A percentile compares a stretch with the other conserved stretches of the same genome.
These are phyloP conservation scores for Endocalyx cinctus DNA, from an alignment of 2,329 filamentous ascomycete genomes.

Conservation along the genomic window DNA sequence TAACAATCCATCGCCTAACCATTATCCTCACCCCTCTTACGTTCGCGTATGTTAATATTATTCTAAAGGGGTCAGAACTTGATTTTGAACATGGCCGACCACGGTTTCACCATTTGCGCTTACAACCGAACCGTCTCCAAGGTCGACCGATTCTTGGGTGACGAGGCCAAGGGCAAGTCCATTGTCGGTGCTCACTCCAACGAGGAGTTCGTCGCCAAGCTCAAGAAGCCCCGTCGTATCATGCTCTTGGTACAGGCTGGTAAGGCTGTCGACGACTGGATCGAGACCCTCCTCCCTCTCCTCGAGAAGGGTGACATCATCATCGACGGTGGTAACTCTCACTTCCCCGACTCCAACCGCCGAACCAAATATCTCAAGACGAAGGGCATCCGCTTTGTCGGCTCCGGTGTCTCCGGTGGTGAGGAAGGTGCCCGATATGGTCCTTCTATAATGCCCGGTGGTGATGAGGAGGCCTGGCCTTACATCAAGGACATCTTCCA, in stretches of 20 bases:
- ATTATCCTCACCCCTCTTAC: constrained; percentile 5
- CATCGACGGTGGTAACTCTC: constrained; percentile 98
- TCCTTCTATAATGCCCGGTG: constrained; percentile 97
- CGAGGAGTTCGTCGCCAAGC: constrained; percentile 92
- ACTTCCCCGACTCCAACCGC: constrained; percentile 98
- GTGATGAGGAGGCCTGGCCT: constrained; percentile 96
- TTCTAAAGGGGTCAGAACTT: constrained; percentile 82
- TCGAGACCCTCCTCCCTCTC: constrained; percentile 84
- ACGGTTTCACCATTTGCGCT: constrained; percentile 93
- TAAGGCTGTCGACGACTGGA: constrained; percentile 97
- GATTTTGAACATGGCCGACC: constrained; percentile 84
- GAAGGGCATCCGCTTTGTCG: constrained; percentile 95
- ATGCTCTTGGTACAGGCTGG: constrained; percentile 99
- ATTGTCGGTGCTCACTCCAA: constrained; percentile 90
- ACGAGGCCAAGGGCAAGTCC: constrained; percentile 93
- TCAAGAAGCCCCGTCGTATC: constrained; percentile 93
- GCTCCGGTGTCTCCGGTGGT: constrained; percentile 95
- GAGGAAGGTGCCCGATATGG: constrained; percentile 98
- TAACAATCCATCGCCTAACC: constrained; percentile 21
- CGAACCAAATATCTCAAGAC: constrained; percentile 78
- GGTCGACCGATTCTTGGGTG: constrained; percentile 89
- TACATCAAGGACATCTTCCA: constrained; percentile 99
- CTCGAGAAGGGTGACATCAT: constrained; percentile 91
- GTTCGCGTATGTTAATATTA: constrained; percentile 3
- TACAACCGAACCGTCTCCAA: constrained; percentile 99